Base-by-base conservation (phyloP, 345 rosid species). In the Populus nigra region DNA sequence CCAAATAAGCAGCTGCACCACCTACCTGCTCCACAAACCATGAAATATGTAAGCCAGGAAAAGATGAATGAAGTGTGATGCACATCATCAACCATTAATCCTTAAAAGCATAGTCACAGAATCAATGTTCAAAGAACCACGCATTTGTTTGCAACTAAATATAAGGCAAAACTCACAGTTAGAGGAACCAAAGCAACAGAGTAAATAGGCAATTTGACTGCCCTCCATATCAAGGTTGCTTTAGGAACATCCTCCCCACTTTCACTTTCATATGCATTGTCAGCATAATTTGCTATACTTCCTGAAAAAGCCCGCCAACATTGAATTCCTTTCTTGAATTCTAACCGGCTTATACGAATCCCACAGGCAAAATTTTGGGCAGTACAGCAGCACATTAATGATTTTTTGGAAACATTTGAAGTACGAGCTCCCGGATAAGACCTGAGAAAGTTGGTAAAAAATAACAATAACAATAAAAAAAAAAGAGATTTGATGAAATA, bases 141-240 rank as follows among this genome's bases (percentile, higher is more conserved):
- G 22, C 57, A 17, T 17, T 50, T 50, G 57, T 50, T 50, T 50
- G 22, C 2, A 16, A 2, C 8, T 36, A 66, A 25, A 1, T 36
- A 38, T 15, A 29, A 75, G 27, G n/a, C 1, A 11, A 72, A 71
- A 83, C 94, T 87, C 84, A 93, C 98, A 0, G 94, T 90, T 23
- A 93, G 91, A 83, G 97, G 98, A 89, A 93, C 76, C 75, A 93
- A 84, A 76, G 97, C 98, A 41, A 94, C 96, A 38, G 91, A 90
- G 82, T 91, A 94, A 76, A 93, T 88, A 7, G 97, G 97, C 72
- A 94, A 81, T 81, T 94, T 93, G 72, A 91, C 71, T 78, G 98
- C 97, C 78, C 98, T 91, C 98, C 98, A 94, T 83, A 94, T 90
- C 87, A 93, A 73, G 68, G 87, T 85, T 53, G 81, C 87, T 79